Evolutionary conservation across 2,329 filamentous ascomycete species (phyloP).

Genomic region (Fusarium continuum): DNA sequence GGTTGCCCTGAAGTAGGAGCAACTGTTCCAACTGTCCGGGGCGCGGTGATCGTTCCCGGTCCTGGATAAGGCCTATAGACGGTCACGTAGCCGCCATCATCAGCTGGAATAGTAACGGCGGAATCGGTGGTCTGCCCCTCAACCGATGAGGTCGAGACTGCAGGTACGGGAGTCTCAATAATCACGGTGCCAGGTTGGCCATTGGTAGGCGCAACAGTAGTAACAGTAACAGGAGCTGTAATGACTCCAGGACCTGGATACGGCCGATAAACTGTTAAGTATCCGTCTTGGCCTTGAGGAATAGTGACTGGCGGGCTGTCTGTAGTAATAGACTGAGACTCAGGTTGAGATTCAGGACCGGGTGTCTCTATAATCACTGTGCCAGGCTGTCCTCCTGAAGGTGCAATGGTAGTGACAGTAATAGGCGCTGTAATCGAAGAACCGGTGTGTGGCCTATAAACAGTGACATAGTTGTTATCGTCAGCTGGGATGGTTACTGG

Average conservation of each 20-base stretch:
- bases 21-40: conserved; percentile 25
- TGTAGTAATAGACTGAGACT: neutral
- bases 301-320: conserved; percentile 14
- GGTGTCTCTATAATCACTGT: conserved; percentile 32
- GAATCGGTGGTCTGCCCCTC: neutral
- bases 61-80: conserved; percentile 25
- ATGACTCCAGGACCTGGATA: conserved; percentile 23
- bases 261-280: conserved; percentile 24
- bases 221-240: conserved; percentile 22
- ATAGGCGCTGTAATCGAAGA: conserved; percentile 22
- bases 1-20: conserved; percentile 8
- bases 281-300: conserved; percentile 27
- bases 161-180: conserved; percentile 22
- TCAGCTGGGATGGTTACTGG: conserved; percentile 10
- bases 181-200: conserved; percentile 30
- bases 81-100: conserved; percentile 26
- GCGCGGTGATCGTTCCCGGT: conserved; percentile 10
- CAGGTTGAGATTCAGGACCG: neutral
- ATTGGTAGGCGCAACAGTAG: conserved; percentile 14
- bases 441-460: conserved; percentile 27
- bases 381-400: conserved; percentile 27
- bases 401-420: conserved; percentile 33
- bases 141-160: neutral
- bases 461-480: conserved; percentile 15
- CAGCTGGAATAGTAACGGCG: conserved; percentile 15